Base-by-base conservation (phyloP, 2,329 filamentous ascomycete species). In the Emergomyces orientalis region DNA sequence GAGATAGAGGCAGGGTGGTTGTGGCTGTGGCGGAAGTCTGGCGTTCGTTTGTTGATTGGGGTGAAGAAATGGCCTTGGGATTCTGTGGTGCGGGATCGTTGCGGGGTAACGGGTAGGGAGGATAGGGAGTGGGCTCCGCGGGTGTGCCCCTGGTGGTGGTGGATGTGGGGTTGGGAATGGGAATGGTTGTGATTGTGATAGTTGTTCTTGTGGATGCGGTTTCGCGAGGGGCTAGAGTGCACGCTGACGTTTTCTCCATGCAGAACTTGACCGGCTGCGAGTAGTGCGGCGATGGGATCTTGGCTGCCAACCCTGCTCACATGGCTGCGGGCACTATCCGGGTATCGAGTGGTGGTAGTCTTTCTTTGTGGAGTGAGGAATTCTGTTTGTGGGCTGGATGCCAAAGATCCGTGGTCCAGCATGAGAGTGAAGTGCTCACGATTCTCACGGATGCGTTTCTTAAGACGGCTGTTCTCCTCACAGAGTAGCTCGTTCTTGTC, bases 371-470 rank as follows among this genome's bases (percentile, higher is more conserved):
- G 74, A 2, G 75, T 76, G 37, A 70, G 82, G 74, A 66, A 80
- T 74, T 77, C 81, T 77, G 67, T 71, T 62, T 79, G 79, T 55
- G 87, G 86, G 1, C 84, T 86, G 64, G 87, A 76, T 63, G 85
- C 81, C 63, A 83, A 78, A 64, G 88, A 86, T 41, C 88, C 88
- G 1, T 90, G 89, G 69, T 89, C 88, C 70, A 89, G 87, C 58
- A 96, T 84, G 71, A 84, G 83, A 63, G 90, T 89, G 69, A 96
- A 86, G 71, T 96, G 91, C 71, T 95, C 89, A 65, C 93, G 82
- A 71, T 96, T 96, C 73, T 96, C 90, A 51, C 89, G 86, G 66
- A 97, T 96, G 25, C 93, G 87, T 65, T 87, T 89, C 63, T 92
- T 84, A 59, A 97, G 81, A 73, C 90, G 83, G 47, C 86, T 81